Percentiles rank a stretch among this genome's conserved stretches.
These are phyloP conservation scores for Chaetothyriales sp. DNA, from an alignment of 2,329 filamentous ascomycete genomes.

Conservation along the genomic window DNA sequence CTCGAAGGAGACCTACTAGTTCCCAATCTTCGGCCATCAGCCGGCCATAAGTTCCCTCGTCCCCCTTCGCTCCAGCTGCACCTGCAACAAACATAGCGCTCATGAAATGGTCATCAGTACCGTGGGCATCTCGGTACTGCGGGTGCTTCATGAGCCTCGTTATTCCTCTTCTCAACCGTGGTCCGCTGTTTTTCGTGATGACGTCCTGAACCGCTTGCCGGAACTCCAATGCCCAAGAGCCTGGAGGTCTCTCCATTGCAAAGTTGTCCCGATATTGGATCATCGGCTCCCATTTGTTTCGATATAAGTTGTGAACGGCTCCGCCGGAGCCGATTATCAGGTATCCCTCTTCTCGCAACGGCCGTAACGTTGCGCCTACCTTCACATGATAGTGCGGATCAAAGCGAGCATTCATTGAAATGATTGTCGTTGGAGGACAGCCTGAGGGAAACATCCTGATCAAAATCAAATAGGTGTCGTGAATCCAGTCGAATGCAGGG, in stretches of 20 bases:
- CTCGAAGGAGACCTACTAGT: slow-evolving; percentile 10
- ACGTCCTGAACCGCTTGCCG: slow-evolving; percentile 51
- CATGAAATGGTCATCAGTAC: slow-evolving; percentile 59
- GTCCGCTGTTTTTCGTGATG: slow-evolving; percentile 41
- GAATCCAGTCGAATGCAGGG: slow-evolving; percentile 53
- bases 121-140: slow-evolving; percentile 51
- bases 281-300: slow-evolving; percentile 54
- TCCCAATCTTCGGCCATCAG: slow-evolving; percentile 53
- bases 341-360: slow-evolving; percentile 30
- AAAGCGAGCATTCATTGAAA: slow-evolving; percentile 41
- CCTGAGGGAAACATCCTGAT: slow-evolving; percentile 54
- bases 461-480: slow-evolving; percentile 56
- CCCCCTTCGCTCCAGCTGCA: slow-evolving; percentile 36
- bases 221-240: slow-evolving; percentile 50
- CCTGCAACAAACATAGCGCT: slow-evolving; percentile 51
- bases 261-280: slow-evolving; percentile 50
- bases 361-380: slow-evolving; percentile 44
- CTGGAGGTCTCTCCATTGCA: slow-evolving; percentile 45
- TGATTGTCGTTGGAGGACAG: slow-evolving; percentile 52
- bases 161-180: slow-evolving; percentile 40
- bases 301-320: slow-evolving; percentile 25
- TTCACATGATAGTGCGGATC: slow-evolving; percentile 45
- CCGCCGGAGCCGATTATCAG: slow-evolving; percentile 5
- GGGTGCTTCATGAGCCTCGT: slow-evolving; percentile 57
- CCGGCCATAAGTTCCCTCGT: slow-evolving; percentile 29